Base-by-base conservation (phyloP, 768 basidiomycete species). In the Glaciozyma martinii region DNA sequence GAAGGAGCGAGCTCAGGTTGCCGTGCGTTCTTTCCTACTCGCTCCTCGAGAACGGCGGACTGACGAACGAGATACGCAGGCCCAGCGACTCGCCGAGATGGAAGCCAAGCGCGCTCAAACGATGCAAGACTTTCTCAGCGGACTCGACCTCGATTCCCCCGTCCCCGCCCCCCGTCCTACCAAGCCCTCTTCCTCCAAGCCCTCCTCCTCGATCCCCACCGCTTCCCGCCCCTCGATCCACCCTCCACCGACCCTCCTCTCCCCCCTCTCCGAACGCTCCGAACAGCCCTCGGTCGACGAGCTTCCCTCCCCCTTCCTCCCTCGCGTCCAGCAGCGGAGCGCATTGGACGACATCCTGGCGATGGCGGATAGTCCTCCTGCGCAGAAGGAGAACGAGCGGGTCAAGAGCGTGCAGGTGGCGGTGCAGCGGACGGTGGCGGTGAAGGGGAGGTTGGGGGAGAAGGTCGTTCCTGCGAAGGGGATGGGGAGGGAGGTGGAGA, bases 91-190 rank as follows among this genome's bases (percentile, higher is more conserved):
- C 9, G 27, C 60, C 25, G 21, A 29, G 3, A 15, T 61, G 21
- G 60, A 42, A 42, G 50, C 60, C 3, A 53, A 50, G 32, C 47
- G 49, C 6, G 50, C 49, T 1, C 21, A 32, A 29, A 30, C 21
- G 21, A 59, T 65, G 37, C 47, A 59, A 18, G 37, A 42, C n/a
- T 65, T 65, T 55, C 59, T 65, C 47, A 47, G 55, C 29, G 59
- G 60, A 10, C 55, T 65, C 55, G 64, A 33, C 29, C 54, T 37
- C 32, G 32, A 37, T 32, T 55, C 54, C 16, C 33, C 54, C 27
- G 50, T n/a, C 12, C 50, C 50, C 16, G 50, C 50, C 6, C 50
- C 50, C 8, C 27, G 50, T 9, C 27, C 50, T 18, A 29, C 25
- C 27, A 52, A 25, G 3, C 50, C 30, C 13, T 29, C 25, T 3